Percentiles rank a stretch among this genome's conserved stretches.
These are phyloP conservation scores for Odonthalia washingtoniensis DNA, from an alignment of 31 red algal genomes.

Conservation along the genomic window DNA sequence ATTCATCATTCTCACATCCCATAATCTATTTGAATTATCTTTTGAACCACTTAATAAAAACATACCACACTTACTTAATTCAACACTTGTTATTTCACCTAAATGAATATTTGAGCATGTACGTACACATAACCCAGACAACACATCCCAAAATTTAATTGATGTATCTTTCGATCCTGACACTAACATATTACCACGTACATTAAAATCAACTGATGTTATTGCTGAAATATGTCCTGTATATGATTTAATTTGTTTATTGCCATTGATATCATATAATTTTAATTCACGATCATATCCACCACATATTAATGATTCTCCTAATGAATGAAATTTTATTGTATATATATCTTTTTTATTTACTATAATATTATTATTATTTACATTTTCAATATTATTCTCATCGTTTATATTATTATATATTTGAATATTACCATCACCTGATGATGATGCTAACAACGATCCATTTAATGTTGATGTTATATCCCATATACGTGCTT, in stretches of 20 bases:
- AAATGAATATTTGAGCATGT: constrained; percentile 86
- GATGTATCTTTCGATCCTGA: constrained; percentile 97
- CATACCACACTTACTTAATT: constrained; percentile 80
- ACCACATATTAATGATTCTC: constrained; percentile 75
- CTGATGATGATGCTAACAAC: constrained; percentile 78
- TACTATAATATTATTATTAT: no score
- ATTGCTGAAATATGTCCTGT: constrained; percentile 86
- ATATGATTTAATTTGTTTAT: constrained; percentile 76
- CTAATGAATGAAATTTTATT: no score
- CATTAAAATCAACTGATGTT: constrained; percentile 86
- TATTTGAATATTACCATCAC: constrained; percentile 85
- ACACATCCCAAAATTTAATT: constrained; percentile 97
- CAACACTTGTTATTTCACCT: constrained; percentile 94
- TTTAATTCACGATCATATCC: constrained; percentile 90
- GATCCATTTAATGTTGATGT: constrained; percentile 70
- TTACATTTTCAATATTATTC: no score
- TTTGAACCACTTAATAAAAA: constrained; percentile 91
- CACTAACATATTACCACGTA: constrained; percentile 89
- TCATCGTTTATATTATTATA: constrained; percentile 80
- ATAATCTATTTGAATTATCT: constrained; percentile 98
- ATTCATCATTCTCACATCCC: constrained; percentile 88
- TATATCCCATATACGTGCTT: constrained; percentile 93
- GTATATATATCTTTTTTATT: no score
- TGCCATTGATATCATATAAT: constrained; percentile 85
- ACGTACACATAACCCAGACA: constrained; percentile 89